phyloP scores from a whole-genome alignment of 192 early-diverging fungal species.

The Thamnidium elegans region DNA sequence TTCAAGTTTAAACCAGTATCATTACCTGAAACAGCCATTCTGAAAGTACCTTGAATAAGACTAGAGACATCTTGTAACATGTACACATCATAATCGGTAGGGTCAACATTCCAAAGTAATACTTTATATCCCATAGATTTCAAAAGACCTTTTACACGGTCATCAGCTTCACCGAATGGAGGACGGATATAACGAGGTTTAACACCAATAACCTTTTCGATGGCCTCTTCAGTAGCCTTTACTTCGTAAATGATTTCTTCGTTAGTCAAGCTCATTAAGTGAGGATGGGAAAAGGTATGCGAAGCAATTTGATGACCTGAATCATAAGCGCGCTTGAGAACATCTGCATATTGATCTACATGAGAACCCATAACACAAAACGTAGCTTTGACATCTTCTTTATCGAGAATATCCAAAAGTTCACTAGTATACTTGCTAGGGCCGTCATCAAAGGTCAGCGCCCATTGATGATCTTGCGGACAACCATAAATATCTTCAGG shows the following conservation, averaged over 20 bases:
- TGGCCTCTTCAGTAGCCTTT: slow-evolving; percentile 44
- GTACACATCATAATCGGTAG: slow-evolving; percentile 35
- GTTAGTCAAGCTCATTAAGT: slow-evolving; percentile 44
- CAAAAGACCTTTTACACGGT: slow-evolving; percentile 52
- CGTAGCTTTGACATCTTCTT: slow-evolving; percentile 58
- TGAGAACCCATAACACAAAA: slow-evolving; percentile 67
- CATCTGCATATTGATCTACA: slow-evolving; percentile 42
- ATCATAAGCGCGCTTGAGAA: slow-evolving; percentile 44
- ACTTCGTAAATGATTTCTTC: slow-evolving; percentile 43
- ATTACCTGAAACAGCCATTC: slow-evolving; percentile 4
- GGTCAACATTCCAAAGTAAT: slow-evolving; percentile 38
- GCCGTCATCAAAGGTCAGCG: slow-evolving; percentile 59
- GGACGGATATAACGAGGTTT: slow-evolving; percentile 58
- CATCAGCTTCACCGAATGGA: slow-evolving; percentile 60
- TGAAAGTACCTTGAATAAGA: slow-evolving; percentile 16
- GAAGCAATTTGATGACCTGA: slow-evolving; percentile 63
- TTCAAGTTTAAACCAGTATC: slow-evolving; percentile 30
- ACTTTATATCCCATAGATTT: slow-evolving; percentile 36
- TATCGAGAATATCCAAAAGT: slow-evolving; percentile 53
- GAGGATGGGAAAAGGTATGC: slow-evolving; percentile 52
- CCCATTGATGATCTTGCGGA: slow-evolving; percentile 24
- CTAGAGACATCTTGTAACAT: slow-evolving; percentile 11
- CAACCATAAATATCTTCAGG: slow-evolving; percentile 33
- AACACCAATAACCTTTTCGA: slow-evolving; percentile 51
- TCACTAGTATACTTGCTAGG: slow-evolving; percentile 48